Conservation (phyloP, 441 rosid species). For the Pelargonium cotyledonis region DNA sequence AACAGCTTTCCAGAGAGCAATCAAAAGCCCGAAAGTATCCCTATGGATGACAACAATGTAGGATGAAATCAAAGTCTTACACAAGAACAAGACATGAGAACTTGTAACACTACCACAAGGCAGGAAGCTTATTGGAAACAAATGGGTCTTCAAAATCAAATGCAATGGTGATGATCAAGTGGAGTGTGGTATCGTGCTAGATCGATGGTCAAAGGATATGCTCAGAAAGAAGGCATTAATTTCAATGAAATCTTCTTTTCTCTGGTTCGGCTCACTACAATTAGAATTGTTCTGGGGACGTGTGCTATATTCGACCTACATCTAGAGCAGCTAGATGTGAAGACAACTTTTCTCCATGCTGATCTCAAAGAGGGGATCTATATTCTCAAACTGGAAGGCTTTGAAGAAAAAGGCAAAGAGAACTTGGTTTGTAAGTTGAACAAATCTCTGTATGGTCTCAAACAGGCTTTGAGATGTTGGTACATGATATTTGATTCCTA, state of each 20-base stretch:
- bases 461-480: no score
- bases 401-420: not conserved
- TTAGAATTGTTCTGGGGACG: not conserved
- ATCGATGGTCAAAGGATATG: no score
- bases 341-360: constrained; percentile 7
- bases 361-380: not conserved
- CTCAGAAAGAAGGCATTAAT: no score
- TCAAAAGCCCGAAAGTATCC: no score
- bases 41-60: no score
- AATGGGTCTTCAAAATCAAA: constrained; percentile 16
- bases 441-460: not conserved
- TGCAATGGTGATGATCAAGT: constrained; percentile 7
- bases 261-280: constrained; percentile 3
- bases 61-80: no score
- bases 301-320: not conserved
- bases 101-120: no score
- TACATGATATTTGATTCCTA: no score
- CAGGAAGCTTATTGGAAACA: not conserved
- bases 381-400: not conserved
- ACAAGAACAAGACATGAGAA: no score
- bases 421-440: not conserved
- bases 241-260: not conserved
- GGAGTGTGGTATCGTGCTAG: constrained; percentile 12
- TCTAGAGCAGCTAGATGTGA: constrained; percentile 13
- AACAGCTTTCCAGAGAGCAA: not conserved